Conservation (phyloP, 352 stramenopile species). For the Globisporangium orthogonon region DNA sequence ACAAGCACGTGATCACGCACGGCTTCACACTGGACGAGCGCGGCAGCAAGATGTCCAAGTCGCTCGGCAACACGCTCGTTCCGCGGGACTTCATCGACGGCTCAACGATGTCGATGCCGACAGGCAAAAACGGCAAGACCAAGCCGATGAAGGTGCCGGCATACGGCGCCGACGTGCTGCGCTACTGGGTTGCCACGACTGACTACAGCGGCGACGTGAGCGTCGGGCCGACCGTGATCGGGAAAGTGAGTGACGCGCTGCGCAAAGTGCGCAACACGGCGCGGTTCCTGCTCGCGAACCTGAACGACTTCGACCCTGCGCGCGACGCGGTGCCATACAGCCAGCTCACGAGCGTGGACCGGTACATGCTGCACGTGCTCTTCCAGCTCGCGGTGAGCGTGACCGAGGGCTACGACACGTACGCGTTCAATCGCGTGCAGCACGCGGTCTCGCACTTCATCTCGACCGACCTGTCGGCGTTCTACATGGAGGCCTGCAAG, state of each 20-base stretch:
- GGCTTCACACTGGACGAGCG: slow-evolving; percentile 98
- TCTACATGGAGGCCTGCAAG: slow-evolving; percentile 97
- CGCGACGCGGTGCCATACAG: slow-evolving; percentile 82
- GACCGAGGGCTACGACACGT: slow-evolving; percentile 76
- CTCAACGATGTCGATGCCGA: slow-evolving; percentile 46
- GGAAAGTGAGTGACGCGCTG: slow-evolving; percentile 73
- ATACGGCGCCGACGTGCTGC: slow-evolving; percentile 96
- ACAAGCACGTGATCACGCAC: slow-evolving; percentile 97
- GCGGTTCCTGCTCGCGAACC: slow-evolving; percentile 95
- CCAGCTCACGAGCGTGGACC: slow-evolving; percentile 89
- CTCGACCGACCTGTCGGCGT: slow-evolving; percentile 94
- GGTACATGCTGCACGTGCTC: slow-evolving; percentile 94
- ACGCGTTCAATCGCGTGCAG: slow-evolving; percentile 90
- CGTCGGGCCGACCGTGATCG: slow-evolving; percentile 90
- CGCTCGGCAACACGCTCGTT: slow-evolving; percentile 95
- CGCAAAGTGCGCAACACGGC: slow-evolving; percentile 95
- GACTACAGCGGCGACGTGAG: slow-evolving; percentile 96
- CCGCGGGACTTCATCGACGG: slow-evolving; percentile 95
- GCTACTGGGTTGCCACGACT: slow-evolving; percentile 96
- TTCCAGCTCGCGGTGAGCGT: slow-evolving; percentile 76
- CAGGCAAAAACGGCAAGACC: slow-evolving; percentile 67
- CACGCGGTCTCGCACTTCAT: slow-evolving; percentile 92
- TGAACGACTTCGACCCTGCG: slow-evolving; percentile 91
- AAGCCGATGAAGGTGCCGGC: slow-evolving; percentile 70
- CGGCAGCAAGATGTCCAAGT: slow-evolving; percentile 99